Conservation (phyloP, 2,329 filamentous ascomycete species). For the Aspergillus tamarii region DNA sequence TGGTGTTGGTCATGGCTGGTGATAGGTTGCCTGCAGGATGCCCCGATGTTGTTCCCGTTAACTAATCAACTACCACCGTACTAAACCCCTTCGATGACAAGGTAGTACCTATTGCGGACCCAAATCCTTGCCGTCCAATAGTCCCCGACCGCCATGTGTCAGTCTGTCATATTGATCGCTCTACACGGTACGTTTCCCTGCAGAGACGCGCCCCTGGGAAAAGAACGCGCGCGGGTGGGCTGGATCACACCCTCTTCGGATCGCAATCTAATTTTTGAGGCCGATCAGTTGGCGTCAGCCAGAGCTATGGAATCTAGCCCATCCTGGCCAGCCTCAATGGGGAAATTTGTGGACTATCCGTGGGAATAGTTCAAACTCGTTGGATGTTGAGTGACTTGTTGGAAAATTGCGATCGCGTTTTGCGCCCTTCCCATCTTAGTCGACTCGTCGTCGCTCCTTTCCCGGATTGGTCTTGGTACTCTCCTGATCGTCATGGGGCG, state of each 20-base stretch:
- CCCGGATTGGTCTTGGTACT: conserved; percentile 25
- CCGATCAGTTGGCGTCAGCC: background rate
- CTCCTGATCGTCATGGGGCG: conserved; percentile 34
- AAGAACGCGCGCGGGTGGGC: background rate
- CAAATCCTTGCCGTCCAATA: background rate
- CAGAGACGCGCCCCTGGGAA: background rate
- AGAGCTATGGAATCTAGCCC: background rate
- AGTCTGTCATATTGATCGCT: background rate
- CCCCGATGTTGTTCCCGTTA: background rate
- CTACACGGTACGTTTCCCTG: background rate
- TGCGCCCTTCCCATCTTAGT: conserved; percentile 32
- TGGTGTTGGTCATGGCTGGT: background rate
- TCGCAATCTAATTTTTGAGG: background rate
- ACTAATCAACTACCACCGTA: background rate
- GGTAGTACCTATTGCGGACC: conserved; percentile 1
- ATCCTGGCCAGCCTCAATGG: background rate
- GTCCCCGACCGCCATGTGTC: background rate
- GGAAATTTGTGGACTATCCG: background rate
- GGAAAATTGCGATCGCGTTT: conserved; percentile 33
- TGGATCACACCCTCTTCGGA: background rate
- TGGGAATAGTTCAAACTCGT: background rate
- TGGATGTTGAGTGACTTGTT: background rate
- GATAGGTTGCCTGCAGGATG: background rate
- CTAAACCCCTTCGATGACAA: background rate
- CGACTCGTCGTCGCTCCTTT: conserved; percentile 28